Base-by-base conservation (phyloP, 2,329 filamentous ascomycete genomes). In the Stromatinia cepivora region DNA sequence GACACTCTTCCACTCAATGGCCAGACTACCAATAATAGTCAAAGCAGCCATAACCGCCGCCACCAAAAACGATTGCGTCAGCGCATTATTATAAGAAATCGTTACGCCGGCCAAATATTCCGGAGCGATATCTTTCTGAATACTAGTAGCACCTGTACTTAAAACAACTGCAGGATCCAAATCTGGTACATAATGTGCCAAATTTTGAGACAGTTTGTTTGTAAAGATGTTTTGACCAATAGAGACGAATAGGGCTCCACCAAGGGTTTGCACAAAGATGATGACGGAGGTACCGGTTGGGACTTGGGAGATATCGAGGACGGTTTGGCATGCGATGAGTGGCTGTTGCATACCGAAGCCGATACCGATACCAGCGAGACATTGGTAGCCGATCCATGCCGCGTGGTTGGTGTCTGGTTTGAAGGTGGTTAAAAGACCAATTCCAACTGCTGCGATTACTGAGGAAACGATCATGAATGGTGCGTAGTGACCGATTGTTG, bases 281-380 rank as follows among this genome's bases (percentile, higher is more conserved):
- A 82, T 83, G 72, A 85, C 81, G 5, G 86, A 82, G 39, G 86
- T 82, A 28, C 86, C 86, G 1, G 81, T 84, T 1, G 85, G 83
- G 17, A 86, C 80, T 68, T 82, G 81, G 4, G 84, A 81, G 17
- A 88, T 79, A 56, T 88, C 84, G 4, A 88, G 80, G 0, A 85
- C 82, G 0, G 85, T 83, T 74, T 88, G 86, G 6, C 85, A 82
- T 2, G 86, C 86, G 28, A 89, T 83, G 67, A 82, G 80, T 22
- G 84, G 80, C 4, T 86, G 83, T 74, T 89, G 87, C 82, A 89
- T 87, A 15, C 85, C 86, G 28, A 86, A 79, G 2, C 87, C 87
- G 13, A 86, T 81, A 48, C 86, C 86, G 4, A 87, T 79, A 53
- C 86, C 87, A 36, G 73, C 79, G 25, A 88, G 75, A 59, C 86